Base-by-base conservation (phyloP, 305 asterid species). In the Fraxinus nigra region DNA sequence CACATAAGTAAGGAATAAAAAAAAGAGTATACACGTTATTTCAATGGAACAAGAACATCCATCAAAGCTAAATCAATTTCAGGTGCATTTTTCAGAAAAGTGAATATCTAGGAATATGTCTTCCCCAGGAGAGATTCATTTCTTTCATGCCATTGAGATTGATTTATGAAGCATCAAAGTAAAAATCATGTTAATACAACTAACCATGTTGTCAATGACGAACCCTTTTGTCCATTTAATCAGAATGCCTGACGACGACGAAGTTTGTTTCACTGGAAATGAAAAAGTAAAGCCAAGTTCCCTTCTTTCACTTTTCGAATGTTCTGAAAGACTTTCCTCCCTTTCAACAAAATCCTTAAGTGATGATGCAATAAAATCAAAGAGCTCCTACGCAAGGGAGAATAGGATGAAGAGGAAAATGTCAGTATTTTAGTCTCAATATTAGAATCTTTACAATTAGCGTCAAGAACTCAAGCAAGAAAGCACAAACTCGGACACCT, bases 201-300 rank as follows among this genome's bases (percentile, higher is more conserved):
- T 85, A 79, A 94, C 98, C 97, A 67, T 89, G 86, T 93, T 95
- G 48, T 85, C 85, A 61, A 94, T 89, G 9, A 90, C 85, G 77
- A 94, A 94, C 65, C 95, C 97, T 86, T 94, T 92, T 1, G 98
- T 93, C 97, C 97, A 93, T 85, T 93, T 93, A 61, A 93, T 89
- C 59, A 94, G 86, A 77, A 88, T 88, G 86, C 98, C 98, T 22
- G 97, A 91, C 1, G 92, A 88, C n/a, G 89, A 65, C 33, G 98
- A 92, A 69, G 84, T 87, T 80, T 93, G 98, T 82, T 86, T 92
- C 84, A 94, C 89, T 1, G 98, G 98, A 87, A 92, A 94, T 4
- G 98, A 93, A 79, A 94, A 93, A 78, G 98, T 93, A 91, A 94
- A 93, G 80, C 98, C 98, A 28, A 94, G 92, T 34, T 87, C 93